A percentile compares a stretch with the other conserved stretches of the same genome.
phyloP scores from a whole-genome alignment of 139 green algal species.

The Coelastrella sp. region DNA sequence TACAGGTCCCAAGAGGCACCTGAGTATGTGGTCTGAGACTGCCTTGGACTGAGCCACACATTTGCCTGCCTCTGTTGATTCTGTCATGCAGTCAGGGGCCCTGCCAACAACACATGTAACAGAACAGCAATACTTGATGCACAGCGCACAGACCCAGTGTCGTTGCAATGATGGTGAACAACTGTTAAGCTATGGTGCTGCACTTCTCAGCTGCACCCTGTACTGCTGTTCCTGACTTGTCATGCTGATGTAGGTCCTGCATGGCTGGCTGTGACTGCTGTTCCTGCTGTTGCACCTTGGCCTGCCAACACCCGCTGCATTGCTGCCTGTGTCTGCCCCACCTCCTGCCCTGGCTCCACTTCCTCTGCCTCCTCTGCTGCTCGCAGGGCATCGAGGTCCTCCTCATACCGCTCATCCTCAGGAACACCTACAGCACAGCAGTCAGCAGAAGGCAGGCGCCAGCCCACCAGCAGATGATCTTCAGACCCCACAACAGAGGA shows the following conservation, averaged over 20 bases:
- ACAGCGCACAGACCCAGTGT: no score
- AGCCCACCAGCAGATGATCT: background rate
- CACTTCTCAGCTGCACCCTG: no score
- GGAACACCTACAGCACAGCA: slow-evolving; percentile 13
- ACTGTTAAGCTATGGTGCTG: no score
- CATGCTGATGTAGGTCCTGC: no score
- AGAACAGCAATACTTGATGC: no score
- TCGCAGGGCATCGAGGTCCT: background rate
- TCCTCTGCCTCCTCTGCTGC: slow-evolving; percentile 33
- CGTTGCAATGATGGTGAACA: no score
- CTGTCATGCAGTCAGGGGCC: no score
- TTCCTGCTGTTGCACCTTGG: background rate
- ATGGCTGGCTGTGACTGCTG: background rate
- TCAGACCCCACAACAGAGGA: background rate
- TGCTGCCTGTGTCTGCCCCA: background rate
- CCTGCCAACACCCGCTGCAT: no score
- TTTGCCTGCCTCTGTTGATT: background rate
- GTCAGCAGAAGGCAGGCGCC: background rate
- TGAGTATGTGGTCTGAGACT: background rate
- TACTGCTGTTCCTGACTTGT: no score
- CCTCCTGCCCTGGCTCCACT: slow-evolving; percentile 11
- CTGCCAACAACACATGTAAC: no score
- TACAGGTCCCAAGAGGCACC: background rate
- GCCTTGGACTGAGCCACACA: background rate
- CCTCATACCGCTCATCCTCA: slow-evolving; percentile 39